Base-by-base conservation (phyloP, 2,329 filamentous ascomycete species). In the Fusarium miscanthi region DNA sequence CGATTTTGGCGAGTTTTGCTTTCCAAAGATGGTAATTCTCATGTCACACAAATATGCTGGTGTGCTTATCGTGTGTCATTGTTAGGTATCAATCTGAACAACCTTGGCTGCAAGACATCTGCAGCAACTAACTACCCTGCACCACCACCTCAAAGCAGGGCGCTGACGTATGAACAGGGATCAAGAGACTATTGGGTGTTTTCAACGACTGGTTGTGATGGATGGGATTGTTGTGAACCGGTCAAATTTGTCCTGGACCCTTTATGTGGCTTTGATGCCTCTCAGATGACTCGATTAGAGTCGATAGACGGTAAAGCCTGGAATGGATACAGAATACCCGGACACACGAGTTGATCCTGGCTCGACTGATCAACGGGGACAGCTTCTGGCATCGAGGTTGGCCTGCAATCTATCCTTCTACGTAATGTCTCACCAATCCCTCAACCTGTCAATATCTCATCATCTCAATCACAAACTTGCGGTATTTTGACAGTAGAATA, bases 401-500 rank as follows among this genome's bases (percentile, higher is more conserved):
- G 59, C 58, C 69, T 52, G 59, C 27, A 56, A 70, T 51, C 43
- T 49, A 51, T 56, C 27, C 46, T 35, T 40, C 42, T 27, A 17
- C 42, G 17, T 25, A 35, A 27, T 51, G 52, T 59, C 48, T 72
- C 46, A 54, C 37, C 38, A 59, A 40, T 59, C 49, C 54, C 61
- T 31, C 43, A 30, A 30, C 37, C 40, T 43, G 21, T 45, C 23
- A 30, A 27, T 30, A 41, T 52, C 37, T 33, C 25, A 31, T 5
- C 27, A 42, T 42, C 30, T 43, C 27, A 23, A 40, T 33, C 27
- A 54, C 19, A 69, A 13, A 43, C 52, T 41, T 73, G 70, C 62
- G 70, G 70, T 58, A 73, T 71, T 73, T 73, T 71, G 70, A 42
- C n/a, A 27, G 46, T 45, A 40, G 33, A 53, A 66, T 35, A 41